Evolutionary conservation across 305 asterid genomes (phyloP), one percentile per base, ranked within the genome.

Genomic region (Rubia balearica): DNA sequence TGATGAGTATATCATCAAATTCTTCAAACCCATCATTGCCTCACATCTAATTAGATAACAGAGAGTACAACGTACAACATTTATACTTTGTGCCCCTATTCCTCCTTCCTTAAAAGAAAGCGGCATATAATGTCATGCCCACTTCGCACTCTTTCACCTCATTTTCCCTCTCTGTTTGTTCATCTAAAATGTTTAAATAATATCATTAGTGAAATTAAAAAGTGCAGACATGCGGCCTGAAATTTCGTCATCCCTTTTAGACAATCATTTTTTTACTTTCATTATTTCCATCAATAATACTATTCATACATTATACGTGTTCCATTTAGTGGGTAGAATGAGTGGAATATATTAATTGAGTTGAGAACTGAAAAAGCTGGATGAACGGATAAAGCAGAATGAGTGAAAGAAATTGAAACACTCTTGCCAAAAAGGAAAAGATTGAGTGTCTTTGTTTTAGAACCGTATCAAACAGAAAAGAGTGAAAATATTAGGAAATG

Each of bases 11-110:
- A 48, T 7, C 5, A 10, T 36, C 8, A 24, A 38, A 49, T 62
- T 64, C 67, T 27, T 30, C 4, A 12, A 6, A 43, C 53, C 40
- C 68, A 70, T 75, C 63, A 64, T 70, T 68, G 60, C 30, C 5
- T 24, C 1, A 65, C 61, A 14, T 21, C 62, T 56, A 56, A n/a
- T 10, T 56, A 55, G 61, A 55, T 48, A 55, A n/a, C 24, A 24
- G 24, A 71, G 46, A 48, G 70, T 71, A 63, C 75, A 63, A 38
- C 55, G 72, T 43, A 56, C 65, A 49, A 41, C 62, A 19, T 51
- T 51, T 6, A 40, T 61, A 12, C n/a, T 51, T 1, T 6, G n/a
- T n/a, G n/a, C n/a, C n/a, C n/a, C n/a, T n/a, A n/a, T n/a, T n/a
- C n/a, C n/a, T 11, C 3, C 16, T 9, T 11, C 57, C 30, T 61